A percentile compares a stretch with the other conserved stretches of the same genome.
Conservation (phyloP, 2,329 filamentous ascomycete species). For the Exophiala sp. region DNA sequence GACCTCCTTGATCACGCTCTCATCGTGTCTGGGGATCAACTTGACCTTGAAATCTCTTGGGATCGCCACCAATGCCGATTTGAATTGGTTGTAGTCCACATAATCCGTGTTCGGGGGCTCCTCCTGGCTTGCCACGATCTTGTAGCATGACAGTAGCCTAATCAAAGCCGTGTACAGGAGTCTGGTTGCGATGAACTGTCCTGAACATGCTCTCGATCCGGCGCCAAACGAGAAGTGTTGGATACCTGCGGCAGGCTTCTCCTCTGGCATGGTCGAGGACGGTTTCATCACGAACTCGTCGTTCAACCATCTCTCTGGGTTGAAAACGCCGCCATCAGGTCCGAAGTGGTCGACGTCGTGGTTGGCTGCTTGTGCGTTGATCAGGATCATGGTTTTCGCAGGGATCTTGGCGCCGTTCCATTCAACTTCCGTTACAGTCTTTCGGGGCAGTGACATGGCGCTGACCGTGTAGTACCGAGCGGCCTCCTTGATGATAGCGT, state of each 20-base stretch:
- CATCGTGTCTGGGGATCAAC: slow-evolving; percentile 50
- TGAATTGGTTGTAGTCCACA: slow-evolving; percentile 60
- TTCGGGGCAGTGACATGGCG: slow-evolving; percentile 66
- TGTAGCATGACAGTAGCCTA: slow-evolving; percentile 52
- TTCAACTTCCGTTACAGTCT: slow-evolving; percentile 63
- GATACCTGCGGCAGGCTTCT: slow-evolving; percentile 48
- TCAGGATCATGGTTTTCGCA: slow-evolving; percentile 69
- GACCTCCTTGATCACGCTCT: slow-evolving; percentile 21
- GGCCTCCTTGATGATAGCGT: slow-evolving; percentile 70
- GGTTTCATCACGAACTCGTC: slow-evolving; percentile 31
- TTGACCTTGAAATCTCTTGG: slow-evolving; percentile 57
- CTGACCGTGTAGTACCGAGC: slow-evolving; percentile 72
- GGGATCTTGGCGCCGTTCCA: slow-evolving; percentile 65
- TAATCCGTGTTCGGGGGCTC: slow-evolving; percentile 60
- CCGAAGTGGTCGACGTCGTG: slow-evolving; percentile 63
- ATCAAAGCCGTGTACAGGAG: slow-evolving; percentile 55
- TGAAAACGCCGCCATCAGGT: slow-evolving; percentile 53
- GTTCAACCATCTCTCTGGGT: slow-evolving; percentile 63
- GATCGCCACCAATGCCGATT: slow-evolving; percentile 58
- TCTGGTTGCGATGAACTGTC: slow-evolving; percentile 55
- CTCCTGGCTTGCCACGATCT: slow-evolving; percentile 48
- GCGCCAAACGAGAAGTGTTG: slow-evolving; percentile 57
- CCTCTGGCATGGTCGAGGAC: slow-evolving; percentile 35
- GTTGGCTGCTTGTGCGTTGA: slow-evolving; percentile 70
- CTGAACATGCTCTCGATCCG: slow-evolving; percentile 57